A percentile compares a stretch with the other conserved stretches of the same genome.
Evolutionary conservation across 768 basidiomycete genomes (phyloP).

Genomic region (Leccinum subtestaceum): DNA sequence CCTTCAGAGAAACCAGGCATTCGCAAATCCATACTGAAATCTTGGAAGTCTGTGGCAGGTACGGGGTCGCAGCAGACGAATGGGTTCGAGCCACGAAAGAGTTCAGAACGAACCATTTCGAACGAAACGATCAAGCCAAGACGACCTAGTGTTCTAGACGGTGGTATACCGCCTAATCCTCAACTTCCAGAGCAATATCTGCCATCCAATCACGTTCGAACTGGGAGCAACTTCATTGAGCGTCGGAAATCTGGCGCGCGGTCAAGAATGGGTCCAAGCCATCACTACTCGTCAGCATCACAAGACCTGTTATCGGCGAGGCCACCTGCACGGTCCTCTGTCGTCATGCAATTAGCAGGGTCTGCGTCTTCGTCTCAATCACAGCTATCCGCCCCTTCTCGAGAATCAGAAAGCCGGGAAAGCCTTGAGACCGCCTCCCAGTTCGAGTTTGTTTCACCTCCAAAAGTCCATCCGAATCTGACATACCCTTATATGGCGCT

Average conservation of each 20-base stretch:
- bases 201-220: slow-evolving; percentile 30
- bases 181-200: slow-evolving; percentile 54
- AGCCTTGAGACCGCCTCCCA: slow-evolving; percentile 63
- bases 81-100: slow-evolving; percentile 35
- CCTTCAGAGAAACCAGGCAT: slow-evolving; percentile 44
- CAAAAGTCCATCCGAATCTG: slow-evolving; percentile 41
- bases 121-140: slow-evolving; percentile 37
- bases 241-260: slow-evolving; percentile 20
- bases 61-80: slow-evolving; percentile 30
- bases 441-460: slow-evolving; percentile 62
- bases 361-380: slow-evolving; percentile 32
- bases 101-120: slow-evolving; percentile 38
- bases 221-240: slow-evolving; percentile 32
- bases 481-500: slow-evolving; percentile 57
- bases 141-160: slow-evolving; percentile 48
- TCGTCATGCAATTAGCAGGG: slow-evolving; percentile 14
- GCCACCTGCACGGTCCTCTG: slow-evolving; percentile 12
- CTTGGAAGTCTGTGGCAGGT: slow-evolving; percentile 51
- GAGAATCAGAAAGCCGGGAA: slow-evolving; percentile 38
- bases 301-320: slow-evolving; percentile 27
- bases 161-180: slow-evolving; percentile 58
- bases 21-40: slow-evolving; percentile 73
- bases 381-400: slow-evolving; percentile 22
- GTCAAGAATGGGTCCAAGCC: slow-evolving; percentile 18
- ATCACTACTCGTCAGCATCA: slow-evolving; percentile 29